phyloP scores from a whole-genome alignment of 1,139 yeast genomes.

The Candida sp. region DNA sequence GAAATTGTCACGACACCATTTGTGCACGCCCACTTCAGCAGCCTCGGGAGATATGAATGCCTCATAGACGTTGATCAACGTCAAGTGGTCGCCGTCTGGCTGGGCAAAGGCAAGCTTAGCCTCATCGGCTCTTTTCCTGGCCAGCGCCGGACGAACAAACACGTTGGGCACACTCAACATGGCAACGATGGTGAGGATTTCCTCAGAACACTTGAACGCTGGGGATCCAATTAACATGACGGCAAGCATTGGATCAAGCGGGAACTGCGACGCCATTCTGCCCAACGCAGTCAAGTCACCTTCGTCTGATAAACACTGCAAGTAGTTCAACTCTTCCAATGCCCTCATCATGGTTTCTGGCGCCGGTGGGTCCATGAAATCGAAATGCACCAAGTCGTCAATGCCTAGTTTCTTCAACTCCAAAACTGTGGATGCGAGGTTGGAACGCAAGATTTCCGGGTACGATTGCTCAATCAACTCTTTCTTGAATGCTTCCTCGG shows the following conservation, averaged over 20 bases:
- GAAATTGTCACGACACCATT: slow-evolving; percentile 95
- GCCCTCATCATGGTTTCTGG: slow-evolving; percentile 99
- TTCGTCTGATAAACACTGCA: slow-evolving; percentile 89
- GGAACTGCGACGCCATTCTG: slow-evolving; percentile 89
- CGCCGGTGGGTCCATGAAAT: slow-evolving; percentile 99
- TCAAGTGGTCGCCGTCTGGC: slow-evolving; percentile 94
- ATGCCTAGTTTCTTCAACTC: slow-evolving; percentile 93
- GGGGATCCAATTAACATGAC: slow-evolving; percentile 91
- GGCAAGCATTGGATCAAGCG: slow-evolving; percentile 95
- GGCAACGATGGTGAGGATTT: slow-evolving; percentile 87
- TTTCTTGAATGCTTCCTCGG: slow-evolving; percentile 95
- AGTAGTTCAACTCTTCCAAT: slow-evolving; percentile 89
- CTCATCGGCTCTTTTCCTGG: slow-evolving; percentile 91
- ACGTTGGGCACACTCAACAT: slow-evolving; percentile 92
- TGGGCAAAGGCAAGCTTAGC: slow-evolving; percentile 89
- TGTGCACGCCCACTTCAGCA: slow-evolving; percentile 56
- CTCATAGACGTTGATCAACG: slow-evolving; percentile 86
- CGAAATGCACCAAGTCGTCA: slow-evolving; percentile 96
- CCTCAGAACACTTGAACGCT: slow-evolving; percentile 86
- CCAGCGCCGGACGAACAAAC: slow-evolving; percentile 92
- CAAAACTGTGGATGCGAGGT: slow-evolving; percentile 88
- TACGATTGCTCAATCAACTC: slow-evolving; percentile 95
- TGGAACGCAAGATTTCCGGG: slow-evolving; percentile 93
- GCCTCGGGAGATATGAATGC: slow-evolving; percentile 82
- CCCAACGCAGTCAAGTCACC: slow-evolving; percentile 93